Percentiles rank a stretch among this genome's conserved stretches.
Conservation (phyloP, 176 grass and related monocot genomes). For the Oryza coarctata region DNA sequence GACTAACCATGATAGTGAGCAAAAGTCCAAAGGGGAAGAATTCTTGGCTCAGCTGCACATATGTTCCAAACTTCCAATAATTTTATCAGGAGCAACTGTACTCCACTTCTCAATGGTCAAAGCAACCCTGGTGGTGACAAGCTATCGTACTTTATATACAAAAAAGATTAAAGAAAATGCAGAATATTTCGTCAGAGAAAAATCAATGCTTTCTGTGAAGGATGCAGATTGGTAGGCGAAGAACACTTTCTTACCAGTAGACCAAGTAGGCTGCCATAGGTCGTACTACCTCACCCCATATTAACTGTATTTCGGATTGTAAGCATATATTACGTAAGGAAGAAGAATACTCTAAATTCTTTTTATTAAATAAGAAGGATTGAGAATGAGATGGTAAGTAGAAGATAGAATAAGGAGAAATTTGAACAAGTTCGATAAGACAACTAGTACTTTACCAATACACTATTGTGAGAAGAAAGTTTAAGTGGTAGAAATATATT, state of each 20-base stretch:
- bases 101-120: background rate
- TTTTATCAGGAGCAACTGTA: slow-evolving; percentile 21
- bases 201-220: background rate
- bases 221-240: slow-evolving; percentile 6
- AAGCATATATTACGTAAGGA: too few species aligned
- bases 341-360: too few species aligned
- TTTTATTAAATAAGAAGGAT: too few species aligned
- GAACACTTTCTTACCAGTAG: background rate
- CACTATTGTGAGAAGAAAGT: too few species aligned
- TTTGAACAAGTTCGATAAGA: too few species aligned
- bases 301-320: too few species aligned
- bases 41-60: background rate
- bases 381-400: too few species aligned
- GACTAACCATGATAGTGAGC: slow-evolving; percentile 1
- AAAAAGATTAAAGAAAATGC: background rate
- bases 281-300: too few species aligned
- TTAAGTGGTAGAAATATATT: too few species aligned
- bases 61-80: background rate
- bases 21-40: background rate
- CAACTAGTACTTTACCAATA: too few species aligned
- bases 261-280: background rate
- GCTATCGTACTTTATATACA: background rate
- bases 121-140: slow-evolving; percentile 30
- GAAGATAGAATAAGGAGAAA: too few species aligned
- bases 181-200: background rate